Base-by-base conservation (phyloP, 2,329 filamentous ascomycete genomes). In the Blastomyces percursus region DNA sequence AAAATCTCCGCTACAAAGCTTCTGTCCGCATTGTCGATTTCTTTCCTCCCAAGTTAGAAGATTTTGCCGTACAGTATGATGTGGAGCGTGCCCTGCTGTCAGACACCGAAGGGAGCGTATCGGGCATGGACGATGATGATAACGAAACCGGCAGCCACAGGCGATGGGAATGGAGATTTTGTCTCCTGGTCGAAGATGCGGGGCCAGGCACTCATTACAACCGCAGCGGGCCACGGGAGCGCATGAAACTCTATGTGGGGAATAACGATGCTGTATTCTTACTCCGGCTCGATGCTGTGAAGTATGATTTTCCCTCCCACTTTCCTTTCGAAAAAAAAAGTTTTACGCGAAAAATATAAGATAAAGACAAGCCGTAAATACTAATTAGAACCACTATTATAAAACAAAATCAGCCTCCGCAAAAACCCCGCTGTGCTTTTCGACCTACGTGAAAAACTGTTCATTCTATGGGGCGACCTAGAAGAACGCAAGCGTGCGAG, bases 161-260 rank as follows among this genome's bases (percentile, higher is more conserved):
- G 1, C 70, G 73, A 8, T 96, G 90, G 89, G 86, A 94, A 73
- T 96, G 92, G 92, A 82, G 84, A 16, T 96, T 96, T 74, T 84
- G 83, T 27, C 80, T 97, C 30, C 80, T 88, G 14, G 82, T 96
- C 0, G 89, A 96, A 73, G 89, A 92, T 66, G 85, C 83, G 0
- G 72, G 76, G 40, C 71, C 76, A 4, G 72, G 50, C 12, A 50
- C 59, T 2, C 61, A 38, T n/a, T 57, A 69, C 52, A 66, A 67
- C 40, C 69, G 71, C 62, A 67, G 70, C n/a, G 68, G 71, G 42
- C 68, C 73, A 16, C 81, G 77, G 16, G 71, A 80, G 7, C 78
- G 79, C 35, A 71, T 92, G 60, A 90, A 88, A 80, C 82, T 88
- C 2, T 77, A 88, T 6, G 86, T 96, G 0, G 82, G 86, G 61